Evolutionary conservation across 306 rosid species (phyloP).

Genomic region (Sicyos edulis): DNA sequence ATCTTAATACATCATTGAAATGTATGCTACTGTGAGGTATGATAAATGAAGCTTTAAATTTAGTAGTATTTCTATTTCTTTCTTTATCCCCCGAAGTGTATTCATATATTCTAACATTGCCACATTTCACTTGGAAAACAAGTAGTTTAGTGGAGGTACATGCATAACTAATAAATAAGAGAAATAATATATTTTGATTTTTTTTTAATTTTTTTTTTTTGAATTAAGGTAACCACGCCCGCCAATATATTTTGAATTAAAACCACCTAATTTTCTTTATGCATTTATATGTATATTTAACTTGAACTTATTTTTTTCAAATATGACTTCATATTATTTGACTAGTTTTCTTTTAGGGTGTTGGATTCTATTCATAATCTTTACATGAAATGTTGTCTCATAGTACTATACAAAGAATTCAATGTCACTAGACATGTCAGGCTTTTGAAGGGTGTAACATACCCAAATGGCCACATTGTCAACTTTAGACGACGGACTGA

Average conservation of each 20-base stretch:
- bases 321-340: neutral
- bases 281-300: too few species aligned
- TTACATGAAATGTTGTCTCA: neutral
- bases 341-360: neutral
- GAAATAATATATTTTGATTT: too few species aligned
- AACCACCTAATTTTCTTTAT: neutral
- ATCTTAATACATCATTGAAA: neutral
- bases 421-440: neutral
- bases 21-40: neutral
- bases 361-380: constrained; percentile 4
- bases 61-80: neutral
- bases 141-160: too few species aligned
- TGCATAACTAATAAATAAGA: neutral
- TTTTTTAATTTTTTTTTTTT: too few species aligned
- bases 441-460: neutral
- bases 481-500: neutral
- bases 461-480: neutral
- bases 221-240: too few species aligned
- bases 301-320: neutral
- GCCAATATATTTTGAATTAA: neutral
- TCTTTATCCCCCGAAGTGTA: too few species aligned
- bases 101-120: neutral
- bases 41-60: neutral
- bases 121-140: neutral
- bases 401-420: neutral